Base-by-base conservation (phyloP, 1,284 basidiomycete genomes). In the Fomitopsis schrenkii region DNA sequence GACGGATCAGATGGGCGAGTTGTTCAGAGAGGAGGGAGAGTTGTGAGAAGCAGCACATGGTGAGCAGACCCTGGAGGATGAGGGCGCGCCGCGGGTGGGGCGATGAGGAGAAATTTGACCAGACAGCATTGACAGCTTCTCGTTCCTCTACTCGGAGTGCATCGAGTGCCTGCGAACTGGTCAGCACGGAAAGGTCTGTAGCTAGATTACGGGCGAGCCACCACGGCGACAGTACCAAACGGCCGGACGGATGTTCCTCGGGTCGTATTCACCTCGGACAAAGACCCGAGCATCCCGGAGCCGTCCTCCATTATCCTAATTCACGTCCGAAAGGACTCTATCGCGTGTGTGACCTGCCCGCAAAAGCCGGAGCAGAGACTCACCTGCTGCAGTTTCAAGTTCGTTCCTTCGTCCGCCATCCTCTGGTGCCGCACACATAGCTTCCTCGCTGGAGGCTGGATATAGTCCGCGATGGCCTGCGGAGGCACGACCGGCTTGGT, bases 41-140 rank as follows among this genome's bases (percentile, higher is more conserved):
- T 71, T 98, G 97, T 44, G 94, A 94, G 79, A 97, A 98, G 77
- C 97, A 99, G 76, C 97, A 99, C 94, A 99, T 99, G n/a, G 97
- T 98, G 68, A 99, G 87, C 62, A 99, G 85, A 36, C 97, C 97
- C 71, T 95, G 94, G 53, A 99, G 88, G 71, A 99, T 98, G 71
- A 99, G 86, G 45, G 93, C 93, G 45, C 97, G 86, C 40, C 94
- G 88, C 10, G 91, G 86, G 70, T 97, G 95, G 0, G 95, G 88
- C 0, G 97, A 97, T 0, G 94, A 94, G 12, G 95, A 97, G 77
- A 99, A 99, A 69, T 90, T 93, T 61, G 95, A 94, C 97, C 97
- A 99, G 64, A 98, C 88, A 7, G 91, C 86, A 70, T 91, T 98
- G 72, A 99, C 91, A 28, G 91, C 88, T 70, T 93, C 87, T 58